Evolutionary conservation across 2,329 filamentous ascomycete species (phyloP).

Genomic region (Diaporthe eres): DNA sequence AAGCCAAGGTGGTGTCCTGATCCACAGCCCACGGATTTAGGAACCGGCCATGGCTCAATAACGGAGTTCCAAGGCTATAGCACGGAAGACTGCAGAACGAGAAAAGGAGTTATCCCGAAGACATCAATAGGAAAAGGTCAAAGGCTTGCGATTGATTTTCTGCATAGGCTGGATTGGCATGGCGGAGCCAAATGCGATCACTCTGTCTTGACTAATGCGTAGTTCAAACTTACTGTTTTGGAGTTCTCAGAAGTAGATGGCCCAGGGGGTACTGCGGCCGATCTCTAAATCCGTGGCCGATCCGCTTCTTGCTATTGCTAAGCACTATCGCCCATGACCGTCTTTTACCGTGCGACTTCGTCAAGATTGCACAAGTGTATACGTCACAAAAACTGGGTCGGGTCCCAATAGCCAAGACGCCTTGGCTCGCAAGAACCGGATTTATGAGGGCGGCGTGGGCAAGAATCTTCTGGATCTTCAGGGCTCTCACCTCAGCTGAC

Average conservation of each 20-base stretch:
- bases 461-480: neutral
- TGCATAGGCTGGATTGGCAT: neutral
- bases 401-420: neutral
- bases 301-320: conserved; percentile 10
- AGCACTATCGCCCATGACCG: conserved; percentile 9
- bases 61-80: neutral
- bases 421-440: no score
- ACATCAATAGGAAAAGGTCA: neutral
- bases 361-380: neutral
- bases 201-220: neutral
- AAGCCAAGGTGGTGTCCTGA: neutral
- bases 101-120: neutral
- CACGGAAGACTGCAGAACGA: neutral
- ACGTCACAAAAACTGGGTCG: conserved; percentile 28
- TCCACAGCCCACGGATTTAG: conserved; percentile 28
- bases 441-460: neutral
- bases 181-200: neutral
- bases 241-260: neutral
- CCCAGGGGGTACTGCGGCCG: neutral
- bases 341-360: conserved; percentile 6
- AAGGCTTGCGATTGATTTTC: neutral
- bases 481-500: neutral
- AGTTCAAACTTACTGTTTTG: neutral
- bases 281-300: conserved; percentile 17
- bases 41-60: neutral